Evolutionary conservation across 140 eudicot species (phyloP), one percentile per base, ranked within the genome.

Genomic region (Oenanthe javanica): DNA sequence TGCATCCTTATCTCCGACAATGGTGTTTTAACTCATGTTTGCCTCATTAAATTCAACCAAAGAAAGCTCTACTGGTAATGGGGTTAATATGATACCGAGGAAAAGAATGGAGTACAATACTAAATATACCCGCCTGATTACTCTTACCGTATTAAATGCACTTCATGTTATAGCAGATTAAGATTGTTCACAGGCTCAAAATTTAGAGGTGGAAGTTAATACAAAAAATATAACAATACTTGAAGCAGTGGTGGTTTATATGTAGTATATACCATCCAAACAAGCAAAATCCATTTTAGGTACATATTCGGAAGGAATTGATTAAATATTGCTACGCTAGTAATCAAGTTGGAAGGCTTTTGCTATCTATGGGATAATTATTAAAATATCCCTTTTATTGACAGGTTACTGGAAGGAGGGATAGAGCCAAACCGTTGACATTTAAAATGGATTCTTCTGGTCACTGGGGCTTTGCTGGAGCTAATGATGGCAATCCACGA

Each of bases 331-430:
- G 16, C 11, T 23, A 36, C 4, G 54, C 43, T 75, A 74, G 21
- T 16, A 47, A 9, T 10, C 31, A 21, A 74, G n/a, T 48, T n/a
- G 59, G 45, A 27, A 75, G n/a, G 78, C 59, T 38, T 54, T n/a
- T 75, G 45, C 52, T 36, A 75, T 75, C 59, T 47, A 14, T 45
- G 54, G 46, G 54, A 2, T 4, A 45, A 45, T 8, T 73, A 10
- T 45, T 73, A 19, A 3, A 73, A 9, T 45, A 43, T 21, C 3
- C 27, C 1, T 67, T 67, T 67, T 27, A 31, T 80, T 9, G 48
- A 71, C 90, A 94, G 98, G 98, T 94, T 59, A 94, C 98, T 47
- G 98, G 98, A 47, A 90, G 98, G 83, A 87, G 98, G 81, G 97
- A 94, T 72, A 92, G 98, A 83, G 98, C 98, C 70, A 94, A 90